phyloP scores from a whole-genome alignment of 768 basidiomycete genomes.

The Calocera cornea region DNA sequence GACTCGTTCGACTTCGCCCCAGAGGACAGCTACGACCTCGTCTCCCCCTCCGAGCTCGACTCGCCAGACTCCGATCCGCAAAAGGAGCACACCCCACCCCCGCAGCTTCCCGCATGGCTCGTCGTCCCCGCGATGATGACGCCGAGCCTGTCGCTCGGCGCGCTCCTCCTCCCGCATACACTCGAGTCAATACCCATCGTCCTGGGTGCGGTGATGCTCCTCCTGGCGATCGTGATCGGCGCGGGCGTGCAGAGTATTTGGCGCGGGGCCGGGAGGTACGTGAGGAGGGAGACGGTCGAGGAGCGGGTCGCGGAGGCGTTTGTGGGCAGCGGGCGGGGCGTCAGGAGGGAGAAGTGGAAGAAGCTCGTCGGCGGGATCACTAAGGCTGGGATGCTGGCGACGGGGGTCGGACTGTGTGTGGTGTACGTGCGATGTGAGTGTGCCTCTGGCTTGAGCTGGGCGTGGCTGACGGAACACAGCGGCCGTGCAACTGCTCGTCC shows the following conservation, averaged over 20 bases:
- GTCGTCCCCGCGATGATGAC: neutral
- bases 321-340: neutral
- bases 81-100: neutral
- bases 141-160: neutral
- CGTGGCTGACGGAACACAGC: neutral
- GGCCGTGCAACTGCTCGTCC: neutral
- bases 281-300: neutral
- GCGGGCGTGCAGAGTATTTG: conserved; percentile 4
- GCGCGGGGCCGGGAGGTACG: neutral
- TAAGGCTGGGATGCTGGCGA: neutral
- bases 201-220: neutral
- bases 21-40: neutral
- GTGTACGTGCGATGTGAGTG: neutral
- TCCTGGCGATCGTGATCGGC: neutral
- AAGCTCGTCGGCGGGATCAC: neutral
- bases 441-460: neutral
- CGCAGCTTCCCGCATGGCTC: neutral
- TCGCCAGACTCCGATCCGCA: neutral
- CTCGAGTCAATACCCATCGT: neutral
- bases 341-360: neutral
- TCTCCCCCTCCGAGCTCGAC: neutral
- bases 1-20: neutral
- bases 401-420: neutral
- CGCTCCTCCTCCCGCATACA: neutral
- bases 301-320: neutral